A percentile compares a stretch with the other conserved stretches of the same genome.
Conservation (phyloP, 2,329 filamentous ascomycete species). For the Capronia coronata region DNA sequence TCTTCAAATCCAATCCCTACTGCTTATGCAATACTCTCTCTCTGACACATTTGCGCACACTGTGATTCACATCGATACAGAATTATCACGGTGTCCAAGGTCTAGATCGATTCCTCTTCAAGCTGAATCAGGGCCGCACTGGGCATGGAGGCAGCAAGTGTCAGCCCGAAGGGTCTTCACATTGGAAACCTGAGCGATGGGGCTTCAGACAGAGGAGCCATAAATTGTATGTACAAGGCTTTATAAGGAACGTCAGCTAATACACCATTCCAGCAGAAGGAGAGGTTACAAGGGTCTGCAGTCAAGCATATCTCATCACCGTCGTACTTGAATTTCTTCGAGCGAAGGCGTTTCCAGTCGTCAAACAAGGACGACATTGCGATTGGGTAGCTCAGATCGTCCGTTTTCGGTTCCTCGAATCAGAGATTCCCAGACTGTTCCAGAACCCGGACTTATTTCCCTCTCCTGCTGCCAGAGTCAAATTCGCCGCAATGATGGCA, state of each 20-base stretch:
- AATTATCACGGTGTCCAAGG: too few species aligned
- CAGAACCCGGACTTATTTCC: slow-evolving; percentile 20
- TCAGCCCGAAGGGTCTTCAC: background rate
- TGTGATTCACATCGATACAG: too few species aligned
- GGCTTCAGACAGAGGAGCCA: slow-evolving; percentile 1
- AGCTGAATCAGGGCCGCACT: too few species aligned
- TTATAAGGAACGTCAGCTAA: background rate
- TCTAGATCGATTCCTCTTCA: too few species aligned
- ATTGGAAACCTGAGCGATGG: background rate
- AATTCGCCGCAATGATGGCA: slow-evolving; percentile 14
- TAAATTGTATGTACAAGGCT: slow-evolving; percentile 1
- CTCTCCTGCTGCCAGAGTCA: slow-evolving; percentile 7
- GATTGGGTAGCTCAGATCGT: slow-evolving; percentile 8
- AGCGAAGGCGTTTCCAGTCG: slow-evolving; percentile 18
- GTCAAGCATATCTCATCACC: slow-evolving; percentile 16
- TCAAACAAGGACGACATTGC: slow-evolving; percentile 3
- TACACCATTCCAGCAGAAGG: slow-evolving; percentile 8
- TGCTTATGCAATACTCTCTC: too few species aligned
- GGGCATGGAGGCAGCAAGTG: background rate
- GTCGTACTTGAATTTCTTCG: slow-evolving; percentile 19
- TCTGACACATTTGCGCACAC: too few species aligned
- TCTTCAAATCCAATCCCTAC: too few species aligned
- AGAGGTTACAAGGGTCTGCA: slow-evolving; percentile 11
- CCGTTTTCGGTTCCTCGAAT: slow-evolving; percentile 12
- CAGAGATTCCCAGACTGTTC: slow-evolving; percentile 17